A percentile compares a stretch with the other conserved stretches of the same genome.
These are phyloP conservation scores for Lonicera japonica DNA, from an alignment of 129 eudicot genomes.

Conservation along the genomic window DNA sequence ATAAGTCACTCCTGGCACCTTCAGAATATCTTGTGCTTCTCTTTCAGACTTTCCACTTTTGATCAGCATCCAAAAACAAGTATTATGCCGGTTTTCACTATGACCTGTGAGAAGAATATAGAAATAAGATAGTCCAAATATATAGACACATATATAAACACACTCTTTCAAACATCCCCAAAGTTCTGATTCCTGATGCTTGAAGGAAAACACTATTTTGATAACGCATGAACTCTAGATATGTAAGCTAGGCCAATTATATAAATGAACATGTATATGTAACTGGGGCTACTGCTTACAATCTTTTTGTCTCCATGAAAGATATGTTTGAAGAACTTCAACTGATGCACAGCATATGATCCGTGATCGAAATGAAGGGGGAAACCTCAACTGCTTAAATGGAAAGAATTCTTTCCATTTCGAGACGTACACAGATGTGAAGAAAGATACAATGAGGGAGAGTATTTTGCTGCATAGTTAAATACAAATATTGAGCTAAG, in stretches of 20 bases:
- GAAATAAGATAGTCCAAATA: neutral
- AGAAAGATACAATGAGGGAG: slow-evolving; percentile 73
- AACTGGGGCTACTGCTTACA: slow-evolving; percentile 36
- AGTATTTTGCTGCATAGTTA: slow-evolving; percentile 69
- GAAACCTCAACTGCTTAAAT: slow-evolving; percentile 35
- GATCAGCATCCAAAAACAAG: slow-evolving; percentile 71
- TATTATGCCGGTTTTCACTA: slow-evolving; percentile 45
- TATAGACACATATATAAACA: neutral
- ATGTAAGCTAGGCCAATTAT: neutral
- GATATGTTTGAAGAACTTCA: slow-evolving; percentile 82
- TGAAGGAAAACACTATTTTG: too few relatives aligned
- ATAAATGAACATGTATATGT: neutral
- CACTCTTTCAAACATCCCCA: neutral
- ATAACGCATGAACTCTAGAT: too few relatives aligned
- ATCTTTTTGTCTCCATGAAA: slow-evolving; percentile 80
- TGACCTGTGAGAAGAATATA: slow-evolving; percentile 47
- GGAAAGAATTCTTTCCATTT: slow-evolving; percentile 78
- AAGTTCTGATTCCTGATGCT: neutral
- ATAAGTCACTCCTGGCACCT: slow-evolving; percentile 28
- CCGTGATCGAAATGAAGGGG: slow-evolving; percentile 68
- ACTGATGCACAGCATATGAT: slow-evolving; percentile 54
- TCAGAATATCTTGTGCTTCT: slow-evolving; percentile 59
- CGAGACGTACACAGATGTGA: slow-evolving; percentile 50
- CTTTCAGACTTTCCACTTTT: slow-evolving; percentile 50
- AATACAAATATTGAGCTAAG: neutral